A percentile compares a stretch with the other conserved stretches of the same genome.
Conservation (phyloP, 108 stramenopile genomes). For the Skeletonema potamos region DNA sequence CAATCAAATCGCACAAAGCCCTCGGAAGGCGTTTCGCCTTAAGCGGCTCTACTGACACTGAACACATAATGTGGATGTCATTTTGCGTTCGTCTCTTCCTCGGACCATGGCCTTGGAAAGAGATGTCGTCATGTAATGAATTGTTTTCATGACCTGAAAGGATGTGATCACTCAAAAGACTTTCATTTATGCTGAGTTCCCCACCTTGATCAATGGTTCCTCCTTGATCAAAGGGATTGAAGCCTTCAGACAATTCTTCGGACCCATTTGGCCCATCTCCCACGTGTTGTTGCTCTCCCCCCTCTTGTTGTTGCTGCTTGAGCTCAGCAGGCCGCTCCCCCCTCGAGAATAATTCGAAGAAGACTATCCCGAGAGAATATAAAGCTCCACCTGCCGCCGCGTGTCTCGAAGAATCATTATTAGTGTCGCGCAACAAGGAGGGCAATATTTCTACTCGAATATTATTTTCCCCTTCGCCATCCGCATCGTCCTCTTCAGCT, state of each 20-base stretch:
- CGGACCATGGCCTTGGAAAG: background rate
- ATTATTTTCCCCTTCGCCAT: too few relatives aligned
- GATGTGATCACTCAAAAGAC: background rate
- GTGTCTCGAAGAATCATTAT: too few relatives aligned
- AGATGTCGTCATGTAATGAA: background rate
- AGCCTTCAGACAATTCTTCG: background rate
- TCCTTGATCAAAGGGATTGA: background rate
- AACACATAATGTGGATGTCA: background rate
- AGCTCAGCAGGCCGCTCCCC: too few relatives aligned
- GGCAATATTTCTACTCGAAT: too few relatives aligned
- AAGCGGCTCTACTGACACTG: background rate
- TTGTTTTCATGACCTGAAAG: background rate
- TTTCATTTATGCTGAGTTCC: background rate
- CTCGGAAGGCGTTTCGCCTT: background rate
- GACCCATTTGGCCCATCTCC: too few relatives aligned
- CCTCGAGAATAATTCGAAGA: too few relatives aligned
- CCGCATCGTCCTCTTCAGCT: too few relatives aligned
- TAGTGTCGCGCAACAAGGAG: too few relatives aligned
- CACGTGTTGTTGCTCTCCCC: too few relatives aligned
- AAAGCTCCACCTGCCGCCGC: too few relatives aligned
- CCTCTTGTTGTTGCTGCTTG: too few relatives aligned
- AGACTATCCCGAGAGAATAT: too few relatives aligned
- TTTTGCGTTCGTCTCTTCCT: background rate
- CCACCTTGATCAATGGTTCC: background rate
- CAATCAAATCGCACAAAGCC: slow-evolving; percentile 14